Conservation (phyloP, 495 filamentous ascomycete species). For the Chaetomium fimeti region DNA sequence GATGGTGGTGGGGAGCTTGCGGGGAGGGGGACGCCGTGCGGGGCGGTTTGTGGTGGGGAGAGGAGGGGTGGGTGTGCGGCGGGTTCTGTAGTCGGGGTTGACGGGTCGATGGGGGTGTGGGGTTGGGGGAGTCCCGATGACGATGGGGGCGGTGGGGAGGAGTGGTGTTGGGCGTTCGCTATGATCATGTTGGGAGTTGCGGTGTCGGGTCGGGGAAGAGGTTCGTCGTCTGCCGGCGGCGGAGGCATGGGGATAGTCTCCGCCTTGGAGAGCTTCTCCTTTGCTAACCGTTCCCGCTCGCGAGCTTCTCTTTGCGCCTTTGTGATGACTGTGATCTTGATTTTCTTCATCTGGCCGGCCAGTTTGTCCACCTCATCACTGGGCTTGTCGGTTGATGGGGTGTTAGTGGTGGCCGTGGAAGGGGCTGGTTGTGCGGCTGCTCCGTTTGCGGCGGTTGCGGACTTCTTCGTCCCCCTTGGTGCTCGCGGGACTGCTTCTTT, state of each 20-base stretch:
- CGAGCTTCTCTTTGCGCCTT: slow-evolving; percentile 66
- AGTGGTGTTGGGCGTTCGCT: slow-evolving; percentile 9
- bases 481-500: slow-evolving; percentile 41
- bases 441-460: slow-evolving; percentile 28
- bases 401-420: slow-evolving; percentile 3
- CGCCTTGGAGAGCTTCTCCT: slow-evolving; percentile 32
- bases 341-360: slow-evolving; percentile 66
- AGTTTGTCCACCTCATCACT: slow-evolving; percentile 58
- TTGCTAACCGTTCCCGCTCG: slow-evolving; percentile 34
- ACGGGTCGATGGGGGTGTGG: slow-evolving; percentile 10
- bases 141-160: slow-evolving; percentile 7
- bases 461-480: slow-evolving; percentile 44
- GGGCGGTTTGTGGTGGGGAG: slow-evolving; percentile 7
- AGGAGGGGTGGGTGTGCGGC: background rate
- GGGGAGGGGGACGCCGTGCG: slow-evolving; percentile 20
- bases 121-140: background rate
- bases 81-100: slow-evolving; percentile 13
- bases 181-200: background rate
- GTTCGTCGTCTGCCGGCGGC: slow-evolving; percentile 19
- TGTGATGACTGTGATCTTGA: slow-evolving; percentile 72
- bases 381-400: slow-evolving; percentile 21
- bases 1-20: slow-evolving; percentile 26
- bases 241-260: slow-evolving; percentile 26
- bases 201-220: slow-evolving; percentile 8
- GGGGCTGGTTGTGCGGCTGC: slow-evolving; percentile 8